phyloP scores from a whole-genome alignment of 768 basidiomycete genomes.

The Suillus luteus region DNA sequence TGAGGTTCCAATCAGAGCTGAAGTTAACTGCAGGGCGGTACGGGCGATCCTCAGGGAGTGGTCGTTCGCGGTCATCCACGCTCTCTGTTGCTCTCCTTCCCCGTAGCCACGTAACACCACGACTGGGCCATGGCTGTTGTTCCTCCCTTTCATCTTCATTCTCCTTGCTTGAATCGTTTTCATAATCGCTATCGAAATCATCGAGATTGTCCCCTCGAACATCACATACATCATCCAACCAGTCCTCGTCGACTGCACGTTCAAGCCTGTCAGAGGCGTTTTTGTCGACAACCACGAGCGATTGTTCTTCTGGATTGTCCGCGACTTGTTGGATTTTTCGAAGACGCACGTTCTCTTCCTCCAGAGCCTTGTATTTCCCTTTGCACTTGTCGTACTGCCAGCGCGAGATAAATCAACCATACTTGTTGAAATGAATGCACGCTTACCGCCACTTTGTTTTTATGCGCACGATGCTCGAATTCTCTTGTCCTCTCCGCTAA shows the following conservation, averaged over 20 bases:
- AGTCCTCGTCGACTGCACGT: conserved; percentile 20
- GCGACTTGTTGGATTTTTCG: neutral
- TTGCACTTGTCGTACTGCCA: conserved; percentile 25
- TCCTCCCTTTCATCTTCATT: conserved; percentile 24
- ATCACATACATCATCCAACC: conserved; percentile 31
- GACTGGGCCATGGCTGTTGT: conserved; percentile 1
- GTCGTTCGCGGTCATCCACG: conserved; percentile 5
- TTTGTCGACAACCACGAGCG: conserved; percentile 31
- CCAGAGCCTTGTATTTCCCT: conserved; percentile 30
- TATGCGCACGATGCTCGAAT: conserved; percentile 25
- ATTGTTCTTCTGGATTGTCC: conserved; percentile 27
- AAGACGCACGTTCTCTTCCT: conserved; percentile 15
- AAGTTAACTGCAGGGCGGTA: neutral
- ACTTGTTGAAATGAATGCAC: neutral
- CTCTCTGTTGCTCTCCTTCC: conserved; percentile 3
- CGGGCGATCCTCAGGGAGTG: conserved; percentile 11
- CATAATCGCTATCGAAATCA: conserved; percentile 18
- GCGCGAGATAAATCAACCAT: neutral
- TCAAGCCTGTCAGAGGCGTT: conserved; percentile 27
- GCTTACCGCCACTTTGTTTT: conserved; percentile 27
- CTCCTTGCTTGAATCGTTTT: conserved; percentile 16
- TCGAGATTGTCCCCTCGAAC: conserved; percentile 30
- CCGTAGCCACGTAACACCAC: conserved; percentile 17
- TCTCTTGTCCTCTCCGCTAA: conserved; percentile 22
- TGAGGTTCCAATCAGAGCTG: conserved; percentile 2